A percentile compares a stretch with the other conserved stretches of the same genome.
These are phyloP conservation scores for Hsuehochloa calcarea DNA, from an alignment of 176 grass and related monocot genomes.

Conservation along the genomic window DNA sequence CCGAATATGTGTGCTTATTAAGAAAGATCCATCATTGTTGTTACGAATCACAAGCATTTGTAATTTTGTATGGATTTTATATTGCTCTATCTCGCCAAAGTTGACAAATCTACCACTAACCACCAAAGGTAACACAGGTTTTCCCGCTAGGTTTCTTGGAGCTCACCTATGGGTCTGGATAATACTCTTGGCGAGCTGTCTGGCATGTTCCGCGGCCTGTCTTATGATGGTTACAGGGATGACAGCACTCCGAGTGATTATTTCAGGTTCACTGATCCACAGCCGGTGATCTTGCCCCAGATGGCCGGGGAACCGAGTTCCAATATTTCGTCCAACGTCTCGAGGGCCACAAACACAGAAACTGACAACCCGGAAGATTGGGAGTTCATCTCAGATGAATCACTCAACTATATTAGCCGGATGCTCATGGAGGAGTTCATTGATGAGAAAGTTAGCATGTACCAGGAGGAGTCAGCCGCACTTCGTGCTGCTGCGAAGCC, in stretches of 20 bases:
- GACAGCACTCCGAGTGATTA: slow-evolving; percentile 30
- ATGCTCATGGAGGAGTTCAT: slow-evolving; percentile 99
- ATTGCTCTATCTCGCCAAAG: background rate
- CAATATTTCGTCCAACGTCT: background rate
- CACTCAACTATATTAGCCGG: slow-evolving; percentile 86
- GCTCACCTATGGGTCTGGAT: slow-evolving; percentile 49
- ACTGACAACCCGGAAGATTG: slow-evolving; percentile 73
- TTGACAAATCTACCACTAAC: slow-evolving; percentile 23
- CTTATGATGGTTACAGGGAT: slow-evolving; percentile 45
- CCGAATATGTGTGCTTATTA: background rate
- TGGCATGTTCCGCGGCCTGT: slow-evolving; percentile 49
- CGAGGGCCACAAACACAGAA: slow-evolving; percentile 28
- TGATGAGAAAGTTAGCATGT: slow-evolving; percentile 84
- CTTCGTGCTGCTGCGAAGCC: slow-evolving; percentile 72
- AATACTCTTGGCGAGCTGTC: slow-evolving; percentile 47
- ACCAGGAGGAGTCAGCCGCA: slow-evolving; percentile 69
- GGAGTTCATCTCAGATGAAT: slow-evolving; percentile 88
- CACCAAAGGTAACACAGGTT: slow-evolving; percentile 22
- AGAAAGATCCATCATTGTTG: background rate
- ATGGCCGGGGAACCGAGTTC: slow-evolving; percentile 4
- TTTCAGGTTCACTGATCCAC: slow-evolving; percentile 40
- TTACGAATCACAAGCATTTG: background rate
- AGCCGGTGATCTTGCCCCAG: slow-evolving; percentile 14
- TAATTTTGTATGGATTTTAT: slow-evolving; percentile 2
- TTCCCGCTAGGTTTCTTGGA: background rate